These are phyloP conservation scores for Talaromyces marneffei DNA, from an alignment of 2,329 filamentous ascomycete genomes.

Conservation along the genomic window DNA sequence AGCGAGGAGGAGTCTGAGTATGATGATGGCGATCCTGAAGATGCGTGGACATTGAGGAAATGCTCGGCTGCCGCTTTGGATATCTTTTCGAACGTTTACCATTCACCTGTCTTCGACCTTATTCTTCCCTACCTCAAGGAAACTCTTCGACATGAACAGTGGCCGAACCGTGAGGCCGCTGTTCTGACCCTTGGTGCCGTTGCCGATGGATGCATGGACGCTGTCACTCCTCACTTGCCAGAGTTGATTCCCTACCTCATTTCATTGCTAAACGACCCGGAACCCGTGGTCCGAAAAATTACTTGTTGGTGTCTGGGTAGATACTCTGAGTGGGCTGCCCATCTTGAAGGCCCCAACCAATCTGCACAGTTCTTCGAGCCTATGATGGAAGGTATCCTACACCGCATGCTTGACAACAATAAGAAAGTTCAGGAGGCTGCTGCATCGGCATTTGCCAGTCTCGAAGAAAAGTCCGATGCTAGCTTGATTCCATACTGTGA, in stretches of 20 bases:
- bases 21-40: constrained; percentile 71
- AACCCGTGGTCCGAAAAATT: constrained; percentile 90
- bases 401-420: constrained; percentile 92
- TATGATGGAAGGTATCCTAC: constrained; percentile 93
- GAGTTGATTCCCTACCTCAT: constrained; percentile 88
- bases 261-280: constrained; percentile 71
- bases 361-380: constrained; percentile 80
- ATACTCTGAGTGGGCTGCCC: constrained; percentile 87
- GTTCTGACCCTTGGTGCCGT: constrained; percentile 92
- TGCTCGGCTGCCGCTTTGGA: constrained; percentile 94
- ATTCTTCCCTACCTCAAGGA: constrained; percentile 89
- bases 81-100: constrained; percentile 86
- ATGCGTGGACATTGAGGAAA: constrained; percentile 91
- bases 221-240: constrained; percentile 82
- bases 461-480: constrained; percentile 86
- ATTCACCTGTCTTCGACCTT: constrained; percentile 78
- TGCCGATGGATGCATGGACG: constrained; percentile 86
- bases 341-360: constrained; percentile 60
- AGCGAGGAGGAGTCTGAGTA: constrained; percentile 83
- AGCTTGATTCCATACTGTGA: constrained; percentile 77
- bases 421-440: constrained; percentile 97
- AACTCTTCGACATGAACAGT: constrained; percentile 81
- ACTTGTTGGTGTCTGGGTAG: constrained; percentile 96
- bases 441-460: constrained; percentile 88
- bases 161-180: constrained; percentile 88